phyloP scores from a whole-genome alignment of 805 yeast species.

The Metschnikowia santaceciliae region DNA sequence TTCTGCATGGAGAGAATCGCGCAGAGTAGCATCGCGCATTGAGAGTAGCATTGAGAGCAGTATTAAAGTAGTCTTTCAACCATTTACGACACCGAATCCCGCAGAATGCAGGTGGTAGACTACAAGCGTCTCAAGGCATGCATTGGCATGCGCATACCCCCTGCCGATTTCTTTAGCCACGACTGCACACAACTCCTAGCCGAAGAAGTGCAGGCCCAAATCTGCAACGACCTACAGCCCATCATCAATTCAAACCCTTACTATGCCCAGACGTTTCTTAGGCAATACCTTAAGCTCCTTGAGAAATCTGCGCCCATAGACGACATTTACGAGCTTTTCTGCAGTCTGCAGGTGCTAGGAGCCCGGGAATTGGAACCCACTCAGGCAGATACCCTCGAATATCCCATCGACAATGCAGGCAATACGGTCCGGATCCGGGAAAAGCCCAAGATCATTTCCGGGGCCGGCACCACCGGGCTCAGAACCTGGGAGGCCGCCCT shows the following conservation, averaged over 20 bases:
- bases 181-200: constrained; percentile 8
- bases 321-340: constrained; percentile 41
- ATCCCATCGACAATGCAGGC: constrained; percentile 17
- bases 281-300: constrained; percentile 33
- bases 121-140: constrained; percentile 11
- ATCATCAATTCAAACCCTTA: constrained; percentile 41
- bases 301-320: constrained; percentile 33
- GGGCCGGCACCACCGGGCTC: constrained; percentile 80
- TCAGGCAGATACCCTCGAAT: constrained; percentile 35
- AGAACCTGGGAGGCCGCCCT: constrained; percentile 94
- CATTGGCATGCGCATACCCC: constrained; percentile 19
- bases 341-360: constrained; percentile 29
- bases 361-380: constrained; percentile 34
- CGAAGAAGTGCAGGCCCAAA: constrained; percentile 18
- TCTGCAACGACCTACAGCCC: constrained; percentile 18
- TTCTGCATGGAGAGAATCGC: too few species aligned
- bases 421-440: constrained; percentile 43
- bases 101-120: neutral
- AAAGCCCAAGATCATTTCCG: constrained; percentile 61
- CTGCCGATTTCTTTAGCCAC: constrained; percentile 16
- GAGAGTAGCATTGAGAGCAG: neutral
- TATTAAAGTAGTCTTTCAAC: too few species aligned
- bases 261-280: constrained; percentile 47
- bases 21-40: neutral
- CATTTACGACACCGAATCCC: neutral